These are phyloP conservation scores for Styphnolobium japonicum DNA, from an alignment of 306 rosid genomes.

Conservation along the genomic window DNA sequence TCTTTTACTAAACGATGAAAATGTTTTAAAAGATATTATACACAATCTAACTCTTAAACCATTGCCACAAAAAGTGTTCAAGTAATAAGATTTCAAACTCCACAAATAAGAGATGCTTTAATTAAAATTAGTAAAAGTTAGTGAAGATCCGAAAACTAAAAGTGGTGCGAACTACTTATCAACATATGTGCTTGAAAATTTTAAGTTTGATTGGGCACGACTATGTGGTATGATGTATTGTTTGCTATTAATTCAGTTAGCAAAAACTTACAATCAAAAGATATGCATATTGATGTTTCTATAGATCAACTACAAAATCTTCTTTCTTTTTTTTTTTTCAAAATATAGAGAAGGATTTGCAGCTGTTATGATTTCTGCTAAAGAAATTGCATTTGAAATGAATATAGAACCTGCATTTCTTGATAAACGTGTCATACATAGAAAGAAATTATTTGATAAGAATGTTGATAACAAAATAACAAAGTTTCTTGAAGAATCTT, in stretches of 20 bases:
- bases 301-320: not conserved
- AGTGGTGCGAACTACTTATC: too few relatives aligned
- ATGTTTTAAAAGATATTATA: too few relatives aligned
- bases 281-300: not conserved
- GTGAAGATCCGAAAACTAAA: too few relatives aligned
- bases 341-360: not conserved
- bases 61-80: too few relatives aligned
- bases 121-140: too few relatives aligned
- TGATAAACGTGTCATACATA: not conserved
- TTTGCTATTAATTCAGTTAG: constrained; percentile 12
- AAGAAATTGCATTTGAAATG: not conserved
- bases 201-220: not conserved
- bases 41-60: too few relatives aligned
- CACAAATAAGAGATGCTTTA: too few relatives aligned
- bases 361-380: not conserved
- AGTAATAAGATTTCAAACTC: too few relatives aligned
- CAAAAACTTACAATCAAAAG: not conserved
- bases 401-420: too few relatives aligned
- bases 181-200: not conserved
- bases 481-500: not conserved
- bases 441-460: not conserved
- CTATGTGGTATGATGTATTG: constrained; percentile 24
- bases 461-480: not conserved
- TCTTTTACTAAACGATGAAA: too few relatives aligned
- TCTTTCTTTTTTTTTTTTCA: not conserved